Evolutionary conservation across 495 filamentous ascomycete species (phyloP).

Genomic region (Sporormia fimetaria): DNA sequence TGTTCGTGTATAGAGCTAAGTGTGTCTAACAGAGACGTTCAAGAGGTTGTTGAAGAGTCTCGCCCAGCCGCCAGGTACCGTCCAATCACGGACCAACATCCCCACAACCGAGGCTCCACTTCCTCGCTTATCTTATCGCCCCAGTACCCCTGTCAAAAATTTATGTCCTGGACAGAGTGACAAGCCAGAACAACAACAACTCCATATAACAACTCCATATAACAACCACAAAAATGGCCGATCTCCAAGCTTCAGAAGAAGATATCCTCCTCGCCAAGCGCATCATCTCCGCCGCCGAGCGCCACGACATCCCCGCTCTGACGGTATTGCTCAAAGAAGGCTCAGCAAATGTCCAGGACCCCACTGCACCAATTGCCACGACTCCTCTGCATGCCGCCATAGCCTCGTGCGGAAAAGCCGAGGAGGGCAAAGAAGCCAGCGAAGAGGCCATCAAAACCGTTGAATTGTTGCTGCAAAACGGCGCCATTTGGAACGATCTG

Average conservation of each 20-base stretch:
- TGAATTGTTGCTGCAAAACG: slow-evolving; percentile 67
- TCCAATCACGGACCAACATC: too few species aligned
- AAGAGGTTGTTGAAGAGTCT: too few species aligned
- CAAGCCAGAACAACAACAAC: too few species aligned
- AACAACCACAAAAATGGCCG: slow-evolving; percentile 21
- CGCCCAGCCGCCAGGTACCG: too few species aligned
- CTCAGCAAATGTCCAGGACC: slow-evolving; percentile 21
- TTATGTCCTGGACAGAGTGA: too few species aligned
- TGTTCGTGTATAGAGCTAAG: too few species aligned
- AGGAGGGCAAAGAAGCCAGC: slow-evolving; percentile 34
- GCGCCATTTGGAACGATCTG: slow-evolving; percentile 95
- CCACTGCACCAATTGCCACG: slow-evolving; percentile 9
- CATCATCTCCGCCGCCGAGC: slow-evolving; percentile 19
- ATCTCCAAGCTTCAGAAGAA: slow-evolving; percentile 15
- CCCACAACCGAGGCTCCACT: too few species aligned
- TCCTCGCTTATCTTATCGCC: too few species aligned
- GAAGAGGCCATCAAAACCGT: slow-evolving; percentile 53
- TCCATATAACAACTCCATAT: too few species aligned
- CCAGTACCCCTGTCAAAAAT: too few species aligned
- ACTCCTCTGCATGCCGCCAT: slow-evolving; percentile 77
- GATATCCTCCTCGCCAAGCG: slow-evolving; percentile 18
- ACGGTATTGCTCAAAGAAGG: slow-evolving; percentile 15
- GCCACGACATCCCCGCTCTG: slow-evolving; percentile 13
- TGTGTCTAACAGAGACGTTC: too few species aligned
- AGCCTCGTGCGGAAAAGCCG: slow-evolving; percentile 55